Base-by-base conservation (phyloP, 805 yeast genomes). In the Scheffersomyces coipomensis region DNA sequence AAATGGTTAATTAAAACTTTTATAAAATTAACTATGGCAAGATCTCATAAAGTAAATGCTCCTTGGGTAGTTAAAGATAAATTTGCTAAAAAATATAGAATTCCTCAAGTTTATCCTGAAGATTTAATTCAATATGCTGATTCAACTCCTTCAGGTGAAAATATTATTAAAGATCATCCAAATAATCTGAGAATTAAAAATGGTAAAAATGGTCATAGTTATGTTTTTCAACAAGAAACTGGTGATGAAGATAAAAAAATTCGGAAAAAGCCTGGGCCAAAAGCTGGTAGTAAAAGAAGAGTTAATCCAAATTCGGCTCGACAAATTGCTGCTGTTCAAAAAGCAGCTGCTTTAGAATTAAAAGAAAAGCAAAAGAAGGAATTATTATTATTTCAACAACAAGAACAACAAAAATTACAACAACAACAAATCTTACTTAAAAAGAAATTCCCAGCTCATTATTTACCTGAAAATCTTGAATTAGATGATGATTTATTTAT, bases 41-140 rank as follows among this genome's bases (percentile, higher is more conserved):
- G 96, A 40, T 86, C 90, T 1, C 75, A 83, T 39, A 87, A 85
- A 71, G 71, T 83, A 31, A 97, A 98, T 3, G 91, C 97, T 2
- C 98, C 98, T 2, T 93, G 98, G 98, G 81, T 91, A 16, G 93
- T 93, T 12, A 85, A 83, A 55, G 80, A 78, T 19, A 81, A 83
- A 48, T 88, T 78, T 58, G 93, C 93, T 0, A 71, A 70, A 40
- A 74, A 75, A 50, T 88, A 82, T 57, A 66, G 86, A 47, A 85
- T 88, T 15, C 75, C 83, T 9, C 67, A 71, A 13, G 81, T 73
- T 29, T 75, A 73, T 48, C 88, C 88, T 1, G 70, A 74, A 5
- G 76, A 79, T 40, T 60, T 82, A 40, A 66, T 65, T 42, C 71
- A 66, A 33, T 67, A 51, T 43, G 63, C 59, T 30, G 58, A 54